A percentile compares a stretch with the other conserved stretches of the same genome.
Evolutionary conservation across 1,284 basidiomycete genomes (phyloP).

Genomic region (Sporisorium graminicola): DNA sequence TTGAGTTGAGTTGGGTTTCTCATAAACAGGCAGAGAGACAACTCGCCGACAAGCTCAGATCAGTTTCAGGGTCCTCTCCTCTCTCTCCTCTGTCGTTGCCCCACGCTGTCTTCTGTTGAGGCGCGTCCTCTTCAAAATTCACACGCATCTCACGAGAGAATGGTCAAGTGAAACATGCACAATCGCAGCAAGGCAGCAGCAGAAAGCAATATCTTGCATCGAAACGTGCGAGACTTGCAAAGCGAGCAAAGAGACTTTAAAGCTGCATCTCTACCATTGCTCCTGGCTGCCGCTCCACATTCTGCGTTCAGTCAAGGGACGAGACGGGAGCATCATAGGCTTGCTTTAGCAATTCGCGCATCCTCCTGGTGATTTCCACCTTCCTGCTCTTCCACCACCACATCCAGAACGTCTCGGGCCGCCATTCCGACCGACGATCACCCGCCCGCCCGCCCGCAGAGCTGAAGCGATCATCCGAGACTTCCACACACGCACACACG

Average conservation of each 20-base stretch:
- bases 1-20: neutral
- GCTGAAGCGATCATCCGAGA: neutral
- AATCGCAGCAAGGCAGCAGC: neutral
- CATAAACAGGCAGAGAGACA: neutral
- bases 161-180: constrained; percentile 7
- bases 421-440: neutral
- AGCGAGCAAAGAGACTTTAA: neutral
- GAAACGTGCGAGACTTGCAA: neutral
- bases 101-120: neutral
- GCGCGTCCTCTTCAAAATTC: constrained; percentile 2
- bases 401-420: neutral
- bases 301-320: neutral
- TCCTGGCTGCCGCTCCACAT: neutral
- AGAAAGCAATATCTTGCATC: neutral
- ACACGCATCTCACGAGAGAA: neutral
- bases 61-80: constrained; percentile 6
- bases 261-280: neutral
- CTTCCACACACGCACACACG: neutral
- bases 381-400: constrained; percentile 3
- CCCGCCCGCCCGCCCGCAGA: neutral
- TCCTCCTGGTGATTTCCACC: neutral
- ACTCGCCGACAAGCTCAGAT: constrained; percentile 1
- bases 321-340: neutral
- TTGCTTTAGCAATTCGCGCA: neutral
- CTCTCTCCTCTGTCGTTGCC: too few species aligned